Percentiles rank a stretch among this genome's conserved stretches.
These are phyloP conservation scores for Pseudozyma sp. DNA, from an alignment of 1,284 basidiomycete species.

Conservation along the genomic window DNA sequence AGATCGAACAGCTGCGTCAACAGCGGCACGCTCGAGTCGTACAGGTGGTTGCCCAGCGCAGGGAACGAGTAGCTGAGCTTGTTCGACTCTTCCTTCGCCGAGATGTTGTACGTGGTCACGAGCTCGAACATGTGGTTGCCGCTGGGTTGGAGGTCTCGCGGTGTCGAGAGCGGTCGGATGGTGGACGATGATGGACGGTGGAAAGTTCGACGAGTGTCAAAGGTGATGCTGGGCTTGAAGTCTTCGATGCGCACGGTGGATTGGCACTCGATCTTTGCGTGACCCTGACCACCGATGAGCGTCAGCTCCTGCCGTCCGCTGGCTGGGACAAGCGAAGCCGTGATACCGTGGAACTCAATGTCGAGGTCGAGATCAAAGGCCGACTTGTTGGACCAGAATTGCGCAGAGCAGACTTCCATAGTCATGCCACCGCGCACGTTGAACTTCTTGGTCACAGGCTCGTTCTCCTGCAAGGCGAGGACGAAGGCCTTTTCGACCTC, in stretches of 20 bases:
- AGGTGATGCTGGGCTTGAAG: slow-evolving; percentile 63
- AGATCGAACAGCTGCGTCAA: slow-evolving; percentile 66
- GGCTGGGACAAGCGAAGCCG: slow-evolving; percentile 43
- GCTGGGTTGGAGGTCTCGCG: slow-evolving; percentile 63
- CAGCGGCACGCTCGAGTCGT: slow-evolving; percentile 67
- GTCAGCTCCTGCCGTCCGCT: slow-evolving; percentile 61
- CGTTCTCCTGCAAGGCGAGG: slow-evolving; percentile 64
- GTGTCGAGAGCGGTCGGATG: slow-evolving; percentile 59
- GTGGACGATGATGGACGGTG: slow-evolving; percentile 59
- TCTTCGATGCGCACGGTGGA: slow-evolving; percentile 65
- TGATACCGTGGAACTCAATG: slow-evolving; percentile 68
- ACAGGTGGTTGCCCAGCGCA: slow-evolving; percentile 63
- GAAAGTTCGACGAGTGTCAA: slow-evolving; percentile 65
- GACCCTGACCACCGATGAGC: slow-evolving; percentile 65
- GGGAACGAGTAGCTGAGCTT: slow-evolving; percentile 61
- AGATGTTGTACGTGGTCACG: slow-evolving; percentile 65
- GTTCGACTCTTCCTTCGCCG: slow-evolving; percentile 60
- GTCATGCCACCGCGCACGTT: slow-evolving; percentile 66
- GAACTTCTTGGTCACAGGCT: slow-evolving; percentile 66
- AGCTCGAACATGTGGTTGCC: slow-evolving; percentile 66
- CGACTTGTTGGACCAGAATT: slow-evolving; percentile 67
- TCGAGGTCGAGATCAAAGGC: slow-evolving; percentile 66
- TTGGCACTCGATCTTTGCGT: slow-evolving; percentile 60
- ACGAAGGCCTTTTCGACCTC: slow-evolving; percentile 66
- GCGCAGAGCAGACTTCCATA: slow-evolving; percentile 67